These are phyloP conservation scores for Agaricus bisporus DNA, from an alignment of 768 basidiomycete genomes.

Conservation along the genomic window DNA sequence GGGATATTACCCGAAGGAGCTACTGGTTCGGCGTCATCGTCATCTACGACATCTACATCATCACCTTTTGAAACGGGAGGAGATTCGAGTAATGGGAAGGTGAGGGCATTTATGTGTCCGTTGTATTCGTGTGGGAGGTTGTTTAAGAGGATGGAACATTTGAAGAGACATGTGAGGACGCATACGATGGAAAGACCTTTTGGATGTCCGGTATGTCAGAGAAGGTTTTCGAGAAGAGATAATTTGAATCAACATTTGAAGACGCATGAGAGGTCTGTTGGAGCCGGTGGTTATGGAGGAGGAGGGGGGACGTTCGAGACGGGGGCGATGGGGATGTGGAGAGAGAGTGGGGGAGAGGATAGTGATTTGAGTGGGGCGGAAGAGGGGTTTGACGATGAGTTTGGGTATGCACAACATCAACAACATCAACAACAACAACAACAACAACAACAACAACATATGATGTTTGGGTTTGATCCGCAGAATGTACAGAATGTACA, in stretches of 20 bases:
- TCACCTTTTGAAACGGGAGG: conserved; percentile 29
- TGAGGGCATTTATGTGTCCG: conserved; percentile 76
- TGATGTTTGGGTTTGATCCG: conserved; percentile 18
- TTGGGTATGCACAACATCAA: conserved; percentile 11
- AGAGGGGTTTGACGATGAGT: conserved; percentile 21
- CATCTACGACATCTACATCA: neutral
- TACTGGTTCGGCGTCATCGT: too few species aligned
- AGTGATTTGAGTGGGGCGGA: conserved; percentile 18
- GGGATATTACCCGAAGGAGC: neutral
- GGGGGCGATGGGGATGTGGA: conserved; percentile 15
- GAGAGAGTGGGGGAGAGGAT: conserved; percentile 3
- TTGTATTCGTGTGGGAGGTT: conserved; percentile 76
- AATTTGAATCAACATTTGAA: conserved; percentile 84
- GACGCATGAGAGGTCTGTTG: conserved; percentile 50
- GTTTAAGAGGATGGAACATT: conserved; percentile 91
- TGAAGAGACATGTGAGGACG: conserved; percentile 81
- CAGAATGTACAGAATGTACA: neutral
- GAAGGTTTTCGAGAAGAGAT: conserved; percentile 84
- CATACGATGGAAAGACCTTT: conserved; percentile 89
- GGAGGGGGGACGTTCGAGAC: neutral
- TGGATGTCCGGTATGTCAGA: conserved; percentile 65
- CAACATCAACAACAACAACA: neutral
- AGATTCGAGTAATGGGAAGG: conserved; percentile 41
- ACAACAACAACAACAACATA: conserved; percentile 8
- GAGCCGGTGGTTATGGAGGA: neutral